Evolutionary conservation across 202 grass and related monocot genomes (phyloP), one percentile per base, ranked within the genome.

Genomic region (Panicum virgatum): DNA sequence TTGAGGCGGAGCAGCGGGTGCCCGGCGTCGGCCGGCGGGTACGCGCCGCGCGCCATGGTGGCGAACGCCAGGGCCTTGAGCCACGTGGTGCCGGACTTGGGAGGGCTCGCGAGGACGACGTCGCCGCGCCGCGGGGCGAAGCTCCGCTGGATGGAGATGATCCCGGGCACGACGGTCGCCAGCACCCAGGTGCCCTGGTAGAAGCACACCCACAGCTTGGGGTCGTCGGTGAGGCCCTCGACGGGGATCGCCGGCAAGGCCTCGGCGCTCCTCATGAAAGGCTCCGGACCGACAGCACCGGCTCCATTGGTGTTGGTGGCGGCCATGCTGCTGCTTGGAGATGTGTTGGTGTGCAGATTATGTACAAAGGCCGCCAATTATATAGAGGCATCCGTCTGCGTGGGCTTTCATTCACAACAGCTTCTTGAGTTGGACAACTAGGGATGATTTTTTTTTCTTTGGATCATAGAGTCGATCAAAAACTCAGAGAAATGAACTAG

Each of bases 71-170:
- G 44, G 12, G 64, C 88, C 68, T 86, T 90, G 45, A 82, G 72
- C 88, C 88, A 90, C 15, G 78, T 90, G 9, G 58, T 90, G 57
- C 78, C 83, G 19, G 45, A 72, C 69, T 90, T 90, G 39, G 82
- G 82, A 5, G 5, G 20, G 69, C 75, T 86, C 9, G 58, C 73
- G 46, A 86, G 43, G 20, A 86, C 9, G 46, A 86, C 50, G 37
- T 86, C 88, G 26, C 8, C 68, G n/a, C 23, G 42, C 37, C 79
- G 73, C 16, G 73, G 63, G 5, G 23, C 25, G 39, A 90, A 90
- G n/a, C 4, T 51, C 0, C 47, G 14, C 30, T 86, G 66, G 10
- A 83, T 13, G 26, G 59, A 29, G 57, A 83, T 18, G 62, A 65
- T 12, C 15, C 16, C 62, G 4, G 62, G 32, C 15, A 38, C 62